A percentile compares a stretch with the other conserved stretches of the same genome.
phyloP scores from a whole-genome alignment of 768 basidiomycete genomes.

The Chlorophyllum brunneum region DNA sequence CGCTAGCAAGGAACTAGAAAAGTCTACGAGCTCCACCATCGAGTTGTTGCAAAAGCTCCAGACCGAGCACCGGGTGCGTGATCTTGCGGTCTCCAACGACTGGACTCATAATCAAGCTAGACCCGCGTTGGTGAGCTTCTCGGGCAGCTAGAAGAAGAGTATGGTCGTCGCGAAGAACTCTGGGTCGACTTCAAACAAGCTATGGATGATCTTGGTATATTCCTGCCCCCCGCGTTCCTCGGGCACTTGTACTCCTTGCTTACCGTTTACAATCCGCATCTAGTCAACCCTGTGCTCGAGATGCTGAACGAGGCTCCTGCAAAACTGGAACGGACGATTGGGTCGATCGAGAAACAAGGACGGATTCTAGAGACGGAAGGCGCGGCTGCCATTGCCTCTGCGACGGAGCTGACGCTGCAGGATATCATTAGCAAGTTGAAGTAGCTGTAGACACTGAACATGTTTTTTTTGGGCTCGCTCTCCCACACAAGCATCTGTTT shows the following conservation, averaged over 20 bases:
- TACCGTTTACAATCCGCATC: conserved; percentile 11
- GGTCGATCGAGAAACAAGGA: conserved; percentile 49
- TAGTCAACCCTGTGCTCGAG: conserved; percentile 42
- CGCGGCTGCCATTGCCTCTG: conserved; percentile 16
- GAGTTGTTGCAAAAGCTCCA: conserved; percentile 40
- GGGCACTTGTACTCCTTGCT: neutral
- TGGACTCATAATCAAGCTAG: conserved; percentile 26
- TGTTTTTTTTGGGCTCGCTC: conserved; percentile 4
- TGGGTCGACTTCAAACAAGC: conserved; percentile 44
- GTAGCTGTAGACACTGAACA: too few relatives aligned
- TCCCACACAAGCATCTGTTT: neutral
- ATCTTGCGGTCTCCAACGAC: conserved; percentile 1
- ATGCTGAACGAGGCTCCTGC: conserved; percentile 42
- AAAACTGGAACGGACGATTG: conserved; percentile 49
- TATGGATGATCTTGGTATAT: conserved; percentile 44
- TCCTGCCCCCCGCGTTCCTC: neutral
- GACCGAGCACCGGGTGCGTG: conserved; percentile 40
- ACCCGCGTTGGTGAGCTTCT: conserved; percentile 37
- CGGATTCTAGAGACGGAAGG: conserved; percentile 37
- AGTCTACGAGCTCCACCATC: conserved; percentile 27
- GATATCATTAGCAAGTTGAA: conserved; percentile 25
- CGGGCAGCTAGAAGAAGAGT: conserved; percentile 44
- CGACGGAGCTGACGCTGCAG: conserved; percentile 26
- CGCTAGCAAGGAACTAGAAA: conserved; percentile 51
- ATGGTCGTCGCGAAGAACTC: conserved; percentile 42